Conservation (phyloP, 2,329 filamentous ascomycete genomes). For the Coniochaeta hoffmannii region DNA sequence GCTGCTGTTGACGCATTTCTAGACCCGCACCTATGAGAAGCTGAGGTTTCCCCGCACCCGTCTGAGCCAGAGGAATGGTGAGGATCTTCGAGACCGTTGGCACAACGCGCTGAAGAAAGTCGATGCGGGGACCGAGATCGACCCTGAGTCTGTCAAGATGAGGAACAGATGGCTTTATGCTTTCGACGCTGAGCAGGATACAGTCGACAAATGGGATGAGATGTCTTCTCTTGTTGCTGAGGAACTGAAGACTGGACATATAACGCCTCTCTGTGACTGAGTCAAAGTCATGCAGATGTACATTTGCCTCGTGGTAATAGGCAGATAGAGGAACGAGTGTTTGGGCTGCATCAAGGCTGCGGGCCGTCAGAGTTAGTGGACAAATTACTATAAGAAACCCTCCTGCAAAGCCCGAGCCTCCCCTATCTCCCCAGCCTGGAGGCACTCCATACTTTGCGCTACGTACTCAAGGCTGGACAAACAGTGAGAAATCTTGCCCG, state of each 20-base stretch:
- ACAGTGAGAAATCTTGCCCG: too few relatives aligned
- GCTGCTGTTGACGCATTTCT: not conserved
- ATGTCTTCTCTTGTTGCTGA: conserved; percentile 27
- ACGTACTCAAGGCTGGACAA: too few relatives aligned
- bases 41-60: conserved; percentile 31
- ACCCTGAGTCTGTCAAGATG: conserved; percentile 38
- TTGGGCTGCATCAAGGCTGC: too few relatives aligned
- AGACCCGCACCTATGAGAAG: conserved; percentile 35
- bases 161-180: conserved; percentile 38
- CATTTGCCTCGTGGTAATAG: too few relatives aligned
- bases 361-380: too few relatives aligned
- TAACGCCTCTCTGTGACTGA: conserved; percentile 26
- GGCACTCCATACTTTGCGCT: too few relatives aligned
- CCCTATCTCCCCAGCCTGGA: too few relatives aligned
- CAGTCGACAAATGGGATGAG: conserved; percentile 30
- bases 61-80: conserved; percentile 33
- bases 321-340: too few relatives aligned
- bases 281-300: not conserved
- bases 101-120: conserved; percentile 33
- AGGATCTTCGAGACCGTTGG: conserved; percentile 35
- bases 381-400: too few relatives aligned
- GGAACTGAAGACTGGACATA: conserved; percentile 26
- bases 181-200: conserved; percentile 37
- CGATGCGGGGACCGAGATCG: conserved; percentile 32
- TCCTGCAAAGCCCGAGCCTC: too few relatives aligned